Evolutionary conservation across 371 early-diverging fungal genomes (phyloP).

Genomic region (Mucor indicus): DNA sequence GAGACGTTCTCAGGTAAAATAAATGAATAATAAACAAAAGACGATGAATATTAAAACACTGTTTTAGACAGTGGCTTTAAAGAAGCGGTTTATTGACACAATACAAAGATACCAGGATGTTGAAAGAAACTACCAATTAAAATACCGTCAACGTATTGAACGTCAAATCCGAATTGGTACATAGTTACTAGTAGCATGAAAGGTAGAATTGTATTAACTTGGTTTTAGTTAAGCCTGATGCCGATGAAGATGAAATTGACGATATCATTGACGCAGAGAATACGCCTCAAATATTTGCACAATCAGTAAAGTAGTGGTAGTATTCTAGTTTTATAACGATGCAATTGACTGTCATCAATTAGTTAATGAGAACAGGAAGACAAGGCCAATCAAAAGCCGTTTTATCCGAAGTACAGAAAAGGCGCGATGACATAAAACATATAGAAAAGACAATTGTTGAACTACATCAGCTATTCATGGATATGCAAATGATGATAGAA

Average conservation of each 20-base stretch:
- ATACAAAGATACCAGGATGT: constrained; percentile 77
- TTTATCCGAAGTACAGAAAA: constrained; percentile 72
- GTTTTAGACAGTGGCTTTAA: constrained; percentile 14
- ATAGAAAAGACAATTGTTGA: constrained; percentile 82
- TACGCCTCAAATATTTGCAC: constrained; percentile 74
- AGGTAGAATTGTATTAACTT: too few relatives aligned
- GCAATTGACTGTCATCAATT: neutral
- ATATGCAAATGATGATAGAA: constrained; percentile 80
- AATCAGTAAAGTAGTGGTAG: constrained; percentile 52
- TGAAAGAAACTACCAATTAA: constrained; percentile 71
- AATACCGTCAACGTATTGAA: constrained; percentile 76
- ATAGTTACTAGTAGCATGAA: too few relatives aligned
- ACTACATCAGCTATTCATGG: constrained; percentile 80
- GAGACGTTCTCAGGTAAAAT: too few relatives aligned
- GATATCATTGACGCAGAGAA: constrained; percentile 66
- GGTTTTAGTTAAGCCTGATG: constrained; percentile 70
- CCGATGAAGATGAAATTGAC: constrained; percentile 74
- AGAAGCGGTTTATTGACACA: constrained; percentile 72
- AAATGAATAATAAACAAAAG: too few relatives aligned
- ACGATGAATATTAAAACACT: too few relatives aligned
- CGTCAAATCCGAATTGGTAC: constrained; percentile 75
- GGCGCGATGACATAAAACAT: constrained; percentile 78
- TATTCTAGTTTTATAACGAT: too few relatives aligned
- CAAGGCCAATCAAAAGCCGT: constrained; percentile 72
- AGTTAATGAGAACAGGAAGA: constrained; percentile 57